Evolutionary conservation across 2,329 filamentous ascomycete genomes (phyloP), one percentile per base, ranked within the genome.

Genomic region (Scedosporium boydii): DNA sequence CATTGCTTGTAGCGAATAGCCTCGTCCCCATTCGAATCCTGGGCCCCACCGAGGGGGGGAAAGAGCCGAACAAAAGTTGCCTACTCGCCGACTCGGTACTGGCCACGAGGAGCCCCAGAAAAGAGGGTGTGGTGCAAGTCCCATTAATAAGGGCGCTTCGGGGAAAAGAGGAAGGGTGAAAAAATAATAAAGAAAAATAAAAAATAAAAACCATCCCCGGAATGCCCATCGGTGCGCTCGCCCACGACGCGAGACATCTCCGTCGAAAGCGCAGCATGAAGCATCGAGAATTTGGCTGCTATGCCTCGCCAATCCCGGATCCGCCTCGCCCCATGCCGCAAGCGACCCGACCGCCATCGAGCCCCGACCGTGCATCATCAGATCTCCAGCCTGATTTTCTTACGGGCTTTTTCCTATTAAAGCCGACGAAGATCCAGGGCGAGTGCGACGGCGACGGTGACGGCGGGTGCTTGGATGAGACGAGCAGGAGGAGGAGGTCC

Each of bases 311-410:
- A 58, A 41, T 34, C 55, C 55, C 26, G 55, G 27, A 58, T 41
- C 55, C 14, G n/a, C 18, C 51, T 23, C 55, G 23, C 16, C 27
- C 55, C n/a, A 58, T 41, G 26, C 55, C 55, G 23, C 26, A n/a
- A 27, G 14, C 16, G n/a, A 58, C 34, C 27, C 34, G 23, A 58
- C 21, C 55, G 12, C 23, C 23, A 27, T 23, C 27, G 55, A 41
- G 18, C 12, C 18, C 23, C 27, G 55, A 58, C 34, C 14, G 26
- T 58, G 55, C 27, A 38, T 58, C 27, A 38, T 58, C 55, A 58
- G 55, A 58, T 16, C n/a, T 41, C 55, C 55, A 58, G 55, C 23
- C 55, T 58, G 55, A 58, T 58, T 58, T 41, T 18, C 27, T 27
- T 27, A 27, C 55, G 7, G 16, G 14, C n/a, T 18, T 27, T 27